Evolutionary conservation across 768 basidiomycete genomes (phyloP), one percentile per base, ranked within the genome.

Genomic region (Crepidotus variabilis): DNA sequence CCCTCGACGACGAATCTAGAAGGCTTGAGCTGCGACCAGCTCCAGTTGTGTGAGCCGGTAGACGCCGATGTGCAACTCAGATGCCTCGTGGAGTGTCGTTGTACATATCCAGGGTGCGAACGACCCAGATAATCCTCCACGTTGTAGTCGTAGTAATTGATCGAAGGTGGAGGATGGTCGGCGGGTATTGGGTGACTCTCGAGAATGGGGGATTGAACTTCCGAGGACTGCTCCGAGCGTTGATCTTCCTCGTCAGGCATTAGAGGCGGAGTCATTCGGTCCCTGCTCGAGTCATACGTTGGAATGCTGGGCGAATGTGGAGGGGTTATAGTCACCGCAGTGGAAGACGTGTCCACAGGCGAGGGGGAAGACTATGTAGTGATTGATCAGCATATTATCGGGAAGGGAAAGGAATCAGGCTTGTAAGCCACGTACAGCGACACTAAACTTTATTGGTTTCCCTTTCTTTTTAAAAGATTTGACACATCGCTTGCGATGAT

Each of bases 401-500:
- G 47, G 21, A 11, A 46, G 23, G 36, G 43, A n/a, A 16, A 28
- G 47, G 18, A 16, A 23, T 18, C 45, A 47, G 33, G 32, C 21
- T 36, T 34, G 49, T 16, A 55, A 61, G 43, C 51, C 33, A 57
- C 63, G 47, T 59, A 62, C 63, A 46, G 54, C 47, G 33, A 46
- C 57, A 53, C 57, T 56, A 24, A 62, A 51, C 51, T 64, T 62
- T 47, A 62, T 56, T 54, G 53, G 64, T 56, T 63, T 63, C 51
- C 62, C 61, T n/a, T 54, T 60, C 39, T 60, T 63, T 57, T 75
- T 79, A 24, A 47, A 50, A 32, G 60, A 51, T 69, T 78, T 83
- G 53, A 82, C 65, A 66, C 87, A 89, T 28, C 86, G 76, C 39
- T 74, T 74, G 32, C 82, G 76, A 63, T 89, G 87, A 60, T 80